Evolutionary conservation across 1,284 basidiomycete genomes (phyloP), one percentile per base, ranked within the genome.

Genomic region (Schizophyllum amplum): DNA sequence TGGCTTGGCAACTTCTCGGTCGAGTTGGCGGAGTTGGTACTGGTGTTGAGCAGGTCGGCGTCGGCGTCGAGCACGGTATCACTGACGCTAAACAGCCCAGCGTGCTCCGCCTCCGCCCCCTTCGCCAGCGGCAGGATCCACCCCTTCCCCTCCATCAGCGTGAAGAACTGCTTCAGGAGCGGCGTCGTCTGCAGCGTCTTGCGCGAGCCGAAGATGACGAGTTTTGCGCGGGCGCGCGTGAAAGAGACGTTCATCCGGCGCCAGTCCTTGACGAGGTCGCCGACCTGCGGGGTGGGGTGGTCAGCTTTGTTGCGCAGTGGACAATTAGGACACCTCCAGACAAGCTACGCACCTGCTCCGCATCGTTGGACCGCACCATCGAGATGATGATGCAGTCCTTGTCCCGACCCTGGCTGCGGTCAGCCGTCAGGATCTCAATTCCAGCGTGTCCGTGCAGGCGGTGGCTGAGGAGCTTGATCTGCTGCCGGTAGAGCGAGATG

Each of bases 201-300:
- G 33, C 85, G 77, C 1, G 90, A 92, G 17, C 96, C 97, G 64
- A 99, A 80, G 57, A 99, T 86, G 66, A 98, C 79, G 3, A 99
- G 75, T 72, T 98, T 98, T 46, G 84, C 83, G 55, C 89, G 84
- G 0, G 96, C 95, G 3, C 97, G 84, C 0, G 97, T 99, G 67
- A 99, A 92, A 2, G 93, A 92, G 27, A 99, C 97, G 67, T 99
- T 99, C 77, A 98, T 88, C 33, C 97, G 75, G 50, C 96, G 79
- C 90, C 94, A 96, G 68, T 98, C 97, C 63, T 90, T 92, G 13
- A 99, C 76, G 9, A 99, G 80, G 57, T 98, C 94, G 2, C 97
- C 95, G 33, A 94, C 77, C 87, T 94, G 65, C 50, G 2, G 7
- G 33, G 11, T 9, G 7, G 24, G 21, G 22, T 50, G 48, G n/a